Percentiles rank a stretch among this genome's conserved stretches.
phyloP scores from a whole-genome alignment of 495 filamentous ascomycete genomes.

The Diplogelasinospora grovesii region DNA sequence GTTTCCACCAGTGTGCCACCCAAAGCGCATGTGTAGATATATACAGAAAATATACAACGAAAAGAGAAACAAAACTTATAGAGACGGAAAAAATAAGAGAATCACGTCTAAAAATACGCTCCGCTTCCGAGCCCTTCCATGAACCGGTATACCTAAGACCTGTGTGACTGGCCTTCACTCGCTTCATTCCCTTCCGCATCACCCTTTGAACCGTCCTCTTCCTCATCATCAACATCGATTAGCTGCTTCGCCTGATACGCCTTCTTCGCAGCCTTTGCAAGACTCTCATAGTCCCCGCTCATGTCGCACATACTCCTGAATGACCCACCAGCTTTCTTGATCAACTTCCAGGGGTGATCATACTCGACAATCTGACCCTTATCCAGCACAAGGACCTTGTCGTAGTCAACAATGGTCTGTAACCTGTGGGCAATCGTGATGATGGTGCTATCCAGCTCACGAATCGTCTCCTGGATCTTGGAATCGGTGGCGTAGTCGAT shows the following conservation, averaged over 20 bases:
- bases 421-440: conserved; percentile 98
- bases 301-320: conserved; percentile 95
- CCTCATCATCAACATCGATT: conserved; percentile 30
- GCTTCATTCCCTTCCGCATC: background rate
- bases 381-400: conserved; percentile 96
- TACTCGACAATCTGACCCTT: conserved; percentile 83
- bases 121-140: no score
- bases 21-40: no score
- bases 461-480: conserved; percentile 94
- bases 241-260: conserved; percentile 38
- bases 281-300: conserved; percentile 73
- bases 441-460: conserved; percentile 85
- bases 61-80: no score
- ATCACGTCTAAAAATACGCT: no score
- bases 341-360: conserved; percentile 75
- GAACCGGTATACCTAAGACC: no score
- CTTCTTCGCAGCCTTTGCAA: conserved; percentile 71
- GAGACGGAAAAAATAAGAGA: no score
- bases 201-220: no score
- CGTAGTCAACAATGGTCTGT: conserved; percentile 94
- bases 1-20: no score
- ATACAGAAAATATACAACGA: no score
- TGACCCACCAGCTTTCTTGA: conserved; percentile 57
- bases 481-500: conserved; percentile 95
- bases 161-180: background rate